A percentile compares a stretch with the other conserved stretches of the same genome.
Evolutionary conservation across 257 asterid genomes (phyloP).

Genomic region (Primulina eburnea): DNA sequence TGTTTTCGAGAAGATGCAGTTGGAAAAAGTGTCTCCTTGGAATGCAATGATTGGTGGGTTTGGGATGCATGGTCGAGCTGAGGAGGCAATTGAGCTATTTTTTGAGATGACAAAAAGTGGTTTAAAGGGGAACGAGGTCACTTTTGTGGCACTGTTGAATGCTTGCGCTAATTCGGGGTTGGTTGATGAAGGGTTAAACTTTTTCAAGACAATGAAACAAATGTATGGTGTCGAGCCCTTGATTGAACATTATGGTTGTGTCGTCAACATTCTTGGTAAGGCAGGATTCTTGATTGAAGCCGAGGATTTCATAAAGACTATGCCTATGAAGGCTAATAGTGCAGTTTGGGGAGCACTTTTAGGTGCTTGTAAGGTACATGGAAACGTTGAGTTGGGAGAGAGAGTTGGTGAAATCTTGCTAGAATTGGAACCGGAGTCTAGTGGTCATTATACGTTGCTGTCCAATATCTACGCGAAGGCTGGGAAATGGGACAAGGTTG

Average conservation of each 20-base stretch:
- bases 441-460: constrained; percentile 44
- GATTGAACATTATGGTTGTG: constrained; percentile 56
- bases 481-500: constrained; percentile 47
- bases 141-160: constrained; percentile 37
- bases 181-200: constrained; percentile 41
- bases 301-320: constrained; percentile 32
- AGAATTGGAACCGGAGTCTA: constrained; percentile 44
- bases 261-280: constrained; percentile 50
- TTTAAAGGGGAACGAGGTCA: constrained; percentile 40
- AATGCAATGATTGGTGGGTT: constrained; percentile 60
- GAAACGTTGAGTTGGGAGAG: constrained; percentile 46
- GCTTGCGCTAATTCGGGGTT: constrained; percentile 65
- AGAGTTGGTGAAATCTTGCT: constrained; percentile 39
- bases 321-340: constrained; percentile 46
- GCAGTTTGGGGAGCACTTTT: constrained; percentile 55
- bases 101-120: constrained; percentile 32
- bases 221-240: constrained; percentile 33
- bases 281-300: constrained; percentile 54
- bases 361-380: constrained; percentile 49
- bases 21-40: constrained; percentile 39
- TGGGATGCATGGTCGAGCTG: constrained; percentile 53
- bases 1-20: constrained; percentile 34
- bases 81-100: constrained; percentile 50
- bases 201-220: constrained; percentile 37
- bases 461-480: constrained; percentile 56